phyloP scores from a whole-genome alignment of 2,329 filamentous ascomycete genomes.

The Ascochyta lentis region DNA sequence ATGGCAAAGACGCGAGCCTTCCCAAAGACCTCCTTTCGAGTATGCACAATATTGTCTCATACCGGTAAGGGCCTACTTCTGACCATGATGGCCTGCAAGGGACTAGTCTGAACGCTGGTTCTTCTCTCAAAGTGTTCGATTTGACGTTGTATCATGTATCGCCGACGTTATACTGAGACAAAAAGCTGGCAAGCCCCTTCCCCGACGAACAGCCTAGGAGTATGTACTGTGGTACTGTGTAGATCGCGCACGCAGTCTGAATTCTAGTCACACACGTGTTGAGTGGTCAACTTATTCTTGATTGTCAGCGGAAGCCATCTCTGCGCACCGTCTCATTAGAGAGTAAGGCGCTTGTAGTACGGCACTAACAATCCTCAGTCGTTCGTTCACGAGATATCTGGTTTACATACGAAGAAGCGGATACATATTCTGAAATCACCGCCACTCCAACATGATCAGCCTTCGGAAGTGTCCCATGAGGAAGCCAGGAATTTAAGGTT shows the following conservation, averaged over 20 bases:
- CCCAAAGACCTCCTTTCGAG: background rate
- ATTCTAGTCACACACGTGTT: background rate
- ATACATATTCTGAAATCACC: background rate
- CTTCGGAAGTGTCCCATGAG: background rate
- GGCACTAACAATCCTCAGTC: background rate
- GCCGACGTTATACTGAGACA: background rate
- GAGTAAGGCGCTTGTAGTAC: background rate
- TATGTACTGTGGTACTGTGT: background rate
- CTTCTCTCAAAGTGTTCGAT: background rate
- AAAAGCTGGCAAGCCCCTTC: too few relatives aligned
- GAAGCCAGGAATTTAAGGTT: background rate
- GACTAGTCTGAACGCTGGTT: background rate
- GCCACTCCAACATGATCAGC: too few relatives aligned
- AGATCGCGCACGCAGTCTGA: background rate
- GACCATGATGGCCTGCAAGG: background rate
- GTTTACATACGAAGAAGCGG: background rate
- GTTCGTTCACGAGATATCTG: background rate
- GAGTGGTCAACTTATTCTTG: background rate
- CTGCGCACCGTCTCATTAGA: background rate
- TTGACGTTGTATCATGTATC: background rate
- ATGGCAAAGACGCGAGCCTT: background rate
- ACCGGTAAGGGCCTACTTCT: background rate
- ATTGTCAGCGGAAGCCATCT: background rate
- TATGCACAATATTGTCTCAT: conserved; percentile 1
- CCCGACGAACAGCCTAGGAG: background rate